phyloP scores from a whole-genome alignment of 2,329 filamentous ascomycete genomes.

The Aspergillus sp. region DNA sequence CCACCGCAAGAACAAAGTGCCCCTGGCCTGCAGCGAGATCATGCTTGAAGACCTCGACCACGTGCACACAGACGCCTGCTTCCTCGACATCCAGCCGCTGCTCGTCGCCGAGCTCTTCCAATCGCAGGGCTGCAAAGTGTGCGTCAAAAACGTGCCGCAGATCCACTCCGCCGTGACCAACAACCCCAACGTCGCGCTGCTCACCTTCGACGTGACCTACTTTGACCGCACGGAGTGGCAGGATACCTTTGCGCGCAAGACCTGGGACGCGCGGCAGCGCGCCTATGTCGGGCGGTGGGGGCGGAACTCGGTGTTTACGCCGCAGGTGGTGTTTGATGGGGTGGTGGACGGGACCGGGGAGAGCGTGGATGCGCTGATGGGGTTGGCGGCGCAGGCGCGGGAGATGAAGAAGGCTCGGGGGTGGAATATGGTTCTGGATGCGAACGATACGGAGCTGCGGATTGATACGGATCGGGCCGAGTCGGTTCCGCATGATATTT shows the following conservation, averaged over 20 bases:
- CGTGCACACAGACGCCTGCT: conserved; percentile 10
- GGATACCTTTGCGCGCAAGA: neutral
- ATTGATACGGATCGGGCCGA: conserved; percentile 4
- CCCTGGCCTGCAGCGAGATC: conserved; percentile 7
- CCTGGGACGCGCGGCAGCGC: conserved; percentile 6
- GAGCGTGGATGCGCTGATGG: neutral
- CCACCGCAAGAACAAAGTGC: conserved; percentile 12
- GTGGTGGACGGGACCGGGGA: neutral
- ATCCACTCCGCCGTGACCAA: neutral
- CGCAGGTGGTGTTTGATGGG: conserved; percentile 3
- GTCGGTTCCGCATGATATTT: neutral
- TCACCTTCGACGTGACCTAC: conserved; percentile 10
- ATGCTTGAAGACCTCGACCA: conserved; percentile 1
- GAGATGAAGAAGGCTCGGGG: neutral
- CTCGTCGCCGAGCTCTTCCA: conserved; percentile 3
- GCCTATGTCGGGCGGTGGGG: conserved; percentile 1
- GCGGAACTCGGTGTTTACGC: conserved; percentile 8
- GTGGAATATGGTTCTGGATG: conserved; percentile 5
- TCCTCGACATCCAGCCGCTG: conserved; percentile 11
- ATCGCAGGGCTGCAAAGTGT: conserved; percentile 10
- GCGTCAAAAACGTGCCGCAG: conserved; percentile 7
- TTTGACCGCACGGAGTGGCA: conserved; percentile 8
- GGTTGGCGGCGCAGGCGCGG: neutral
- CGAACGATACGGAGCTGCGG: conserved; percentile 5
- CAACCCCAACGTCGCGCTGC: conserved; percentile 5